Conservation (phyloP, 129 eudicot species). For the Saussurea involucrata region DNA sequence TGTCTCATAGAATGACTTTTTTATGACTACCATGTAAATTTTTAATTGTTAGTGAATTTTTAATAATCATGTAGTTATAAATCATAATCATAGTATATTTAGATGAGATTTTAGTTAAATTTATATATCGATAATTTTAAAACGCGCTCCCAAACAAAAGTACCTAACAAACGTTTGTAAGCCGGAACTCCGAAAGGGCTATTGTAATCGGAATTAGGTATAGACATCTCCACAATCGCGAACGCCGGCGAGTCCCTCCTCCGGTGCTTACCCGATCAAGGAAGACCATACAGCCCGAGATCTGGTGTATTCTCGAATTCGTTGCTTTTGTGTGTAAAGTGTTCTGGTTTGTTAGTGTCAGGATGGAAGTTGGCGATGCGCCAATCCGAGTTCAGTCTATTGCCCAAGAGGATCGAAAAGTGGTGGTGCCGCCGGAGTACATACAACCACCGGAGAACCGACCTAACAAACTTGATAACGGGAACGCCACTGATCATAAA, state of each 20-base stretch:
- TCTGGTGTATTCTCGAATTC: not conserved
- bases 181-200: not conserved
- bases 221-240: not conserved
- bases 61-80: too few relatives aligned
- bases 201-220: not conserved
- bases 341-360: not conserved
- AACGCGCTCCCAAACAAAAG: too few relatives aligned
- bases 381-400: conserved; percentile 61
- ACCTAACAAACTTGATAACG: conserved; percentile 16
- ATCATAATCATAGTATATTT: too few relatives aligned
- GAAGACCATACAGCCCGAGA: not conserved
- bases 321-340: not conserved
- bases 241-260: conserved; percentile 7
- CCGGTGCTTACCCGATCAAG: not conserved
- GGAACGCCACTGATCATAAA: not conserved
- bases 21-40: not conserved
- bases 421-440: conserved; percentile 65
- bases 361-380: conserved; percentile 42
- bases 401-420: conserved; percentile 26
- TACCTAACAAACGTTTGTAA: not conserved
- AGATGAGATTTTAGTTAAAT: too few relatives aligned
- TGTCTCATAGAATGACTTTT: too few relatives aligned
- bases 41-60: too few relatives aligned
- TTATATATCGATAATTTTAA: too few relatives aligned
- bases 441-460: conserved; percentile 76